phyloP scores from a whole-genome alignment of 2,329 filamentous ascomycete species.

The Stylonectria norvegica region DNA sequence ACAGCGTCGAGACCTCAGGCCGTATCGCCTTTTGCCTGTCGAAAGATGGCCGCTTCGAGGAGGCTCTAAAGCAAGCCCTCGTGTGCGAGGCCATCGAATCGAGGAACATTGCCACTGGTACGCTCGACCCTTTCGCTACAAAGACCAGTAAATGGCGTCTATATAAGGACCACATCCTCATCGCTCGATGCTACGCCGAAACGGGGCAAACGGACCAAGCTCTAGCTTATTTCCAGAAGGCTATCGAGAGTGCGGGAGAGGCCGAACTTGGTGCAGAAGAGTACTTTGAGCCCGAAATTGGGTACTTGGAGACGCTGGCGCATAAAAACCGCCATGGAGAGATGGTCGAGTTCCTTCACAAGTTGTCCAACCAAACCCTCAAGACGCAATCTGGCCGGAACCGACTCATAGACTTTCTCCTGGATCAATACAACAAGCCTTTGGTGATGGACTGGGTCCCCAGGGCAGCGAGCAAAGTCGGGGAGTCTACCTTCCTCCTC shows the following conservation, averaged over 20 bases:
- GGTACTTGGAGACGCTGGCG: conserved; percentile 36
- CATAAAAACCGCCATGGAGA: conserved; percentile 35
- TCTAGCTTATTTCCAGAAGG: conserved; percentile 36
- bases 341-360: conserved; percentile 34
- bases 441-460: conserved; percentile 40
- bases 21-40: conserved; percentile 41
- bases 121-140: conserved; percentile 22
- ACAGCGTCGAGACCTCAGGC: conserved; percentile 37
- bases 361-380: conserved; percentile 28
- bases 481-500: conserved; percentile 29
- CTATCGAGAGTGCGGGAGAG: conserved; percentile 29
- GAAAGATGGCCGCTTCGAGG: conserved; percentile 33
- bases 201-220: conserved; percentile 32
- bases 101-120: conserved; percentile 25
- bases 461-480: conserved; percentile 36
- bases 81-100: conserved; percentile 37
- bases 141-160: conserved; percentile 36
- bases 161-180: conserved; percentile 39
- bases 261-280: conserved; percentile 28
- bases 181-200: conserved; percentile 36
- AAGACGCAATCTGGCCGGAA: conserved; percentile 23
- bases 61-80: conserved; percentile 35
- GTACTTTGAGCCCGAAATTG: conserved; percentile 37
- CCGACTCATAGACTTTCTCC: conserved; percentile 35
- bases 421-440: conserved; percentile 33